Evolutionary conservation across 345 rosid genomes (phyloP).

Genomic region (Orychophragmus violaceus): DNA sequence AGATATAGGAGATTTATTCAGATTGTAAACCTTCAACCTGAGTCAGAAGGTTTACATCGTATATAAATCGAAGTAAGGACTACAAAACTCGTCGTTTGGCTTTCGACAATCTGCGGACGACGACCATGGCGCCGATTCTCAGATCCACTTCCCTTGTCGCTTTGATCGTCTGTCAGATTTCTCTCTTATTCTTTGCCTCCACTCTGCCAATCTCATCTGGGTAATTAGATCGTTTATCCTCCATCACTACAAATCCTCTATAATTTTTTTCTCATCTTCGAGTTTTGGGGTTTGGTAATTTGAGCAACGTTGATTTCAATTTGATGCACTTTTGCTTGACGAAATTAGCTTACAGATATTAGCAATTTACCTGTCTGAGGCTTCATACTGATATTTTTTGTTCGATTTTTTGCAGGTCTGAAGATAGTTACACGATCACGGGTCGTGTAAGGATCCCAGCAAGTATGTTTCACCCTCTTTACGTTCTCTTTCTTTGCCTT

Average conservation of each 20-base stretch:
- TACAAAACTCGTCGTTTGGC: slow-evolving; percentile 2
- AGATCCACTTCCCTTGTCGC: slow-evolving; percentile 35
- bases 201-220: slow-evolving; percentile 39
- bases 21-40: background rate
- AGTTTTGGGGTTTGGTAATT: background rate
- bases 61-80: background rate
- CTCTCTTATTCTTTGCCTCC: slow-evolving; percentile 30
- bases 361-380: background rate
- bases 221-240: slow-evolving; percentile 25
- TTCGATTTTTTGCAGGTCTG: slow-evolving; percentile 43
- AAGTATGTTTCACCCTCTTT: slow-evolving; percentile 32
- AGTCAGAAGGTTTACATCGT: background rate
- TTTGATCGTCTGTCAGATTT: slow-evolving; percentile 27
- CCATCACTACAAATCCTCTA: background rate
- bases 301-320: background rate
- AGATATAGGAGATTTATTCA: background rate
- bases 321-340: background rate
- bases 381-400: background rate
- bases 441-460: slow-evolving; percentile 75
- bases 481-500: background rate
- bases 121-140: slow-evolving; percentile 40
- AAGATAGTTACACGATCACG: slow-evolving; percentile 59
- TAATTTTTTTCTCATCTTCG: background rate
- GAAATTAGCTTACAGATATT: background rate
- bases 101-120: slow-evolving; percentile 9